Base-by-base conservation (phyloP, 2,329 filamentous ascomycete species). In the Dothiorella sarmentorum region DNA sequence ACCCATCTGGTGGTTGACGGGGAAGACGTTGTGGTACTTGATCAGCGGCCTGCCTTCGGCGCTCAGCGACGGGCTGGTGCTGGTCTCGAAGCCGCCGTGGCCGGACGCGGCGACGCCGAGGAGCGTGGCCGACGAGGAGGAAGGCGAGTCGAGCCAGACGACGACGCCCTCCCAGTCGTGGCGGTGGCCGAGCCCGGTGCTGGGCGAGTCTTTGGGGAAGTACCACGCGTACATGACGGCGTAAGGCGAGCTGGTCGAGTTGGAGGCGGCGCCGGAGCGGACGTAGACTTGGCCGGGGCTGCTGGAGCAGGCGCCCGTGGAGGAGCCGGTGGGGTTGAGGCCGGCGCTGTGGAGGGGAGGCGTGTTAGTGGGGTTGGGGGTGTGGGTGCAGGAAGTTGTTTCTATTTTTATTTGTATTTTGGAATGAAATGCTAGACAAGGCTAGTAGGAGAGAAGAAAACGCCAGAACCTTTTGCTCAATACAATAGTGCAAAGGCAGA, bases 91-190 rank as follows among this genome's bases (percentile, higher is more conserved):
- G 2, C 64, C 68, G 4, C 80, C 80, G 56, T 83, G 80, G 0
- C 77, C 80, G 3, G 77, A 80, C 1, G 80, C 79, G 17, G 80
- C 80, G 7, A 82, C 77, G 20, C 79, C 80, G 1, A 77, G 65
- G 29, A 83, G 31, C 10, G 7, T 20, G 2, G 49, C 22, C 22
- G 35, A n/a, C 3, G 49, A 7, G 35, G 35, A 2, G 1, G 35
- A 15, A 15, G 9, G 9, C 13, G 72, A 70, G 42, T 44, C 33
- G 0, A 84, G 73, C 78, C 78, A 83, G 24, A 83, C 73, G 33
- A 83, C 76, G 1, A 77, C 70, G 18, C 77, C 78, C 63, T 83
- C 80, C 81, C 80, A 83, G 64, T 83, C 81, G 66, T 83, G 78
- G n/a, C 80, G 76, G 63, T 83, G 81, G 7, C 80, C 80, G 3